These are phyloP conservation scores for Pseudopyricularia cyperi DNA, from an alignment of 2,329 filamentous ascomycete species.

Conservation along the genomic window DNA sequence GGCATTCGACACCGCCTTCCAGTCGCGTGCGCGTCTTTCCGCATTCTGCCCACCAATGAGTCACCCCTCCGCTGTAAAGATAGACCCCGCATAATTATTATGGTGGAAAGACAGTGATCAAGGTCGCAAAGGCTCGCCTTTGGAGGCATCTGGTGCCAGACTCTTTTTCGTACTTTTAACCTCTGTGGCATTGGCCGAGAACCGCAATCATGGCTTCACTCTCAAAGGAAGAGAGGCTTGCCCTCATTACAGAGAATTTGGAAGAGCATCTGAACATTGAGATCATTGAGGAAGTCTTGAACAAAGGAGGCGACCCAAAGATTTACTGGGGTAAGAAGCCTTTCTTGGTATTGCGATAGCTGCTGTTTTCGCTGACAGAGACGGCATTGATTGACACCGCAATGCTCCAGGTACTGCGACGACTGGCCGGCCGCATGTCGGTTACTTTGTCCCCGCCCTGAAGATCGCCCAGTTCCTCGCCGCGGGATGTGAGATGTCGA, in stretches of 20 bases:
- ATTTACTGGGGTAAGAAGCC: slow-evolving; percentile 63
- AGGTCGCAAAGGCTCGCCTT: background rate
- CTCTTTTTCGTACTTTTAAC: background rate
- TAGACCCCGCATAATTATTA: slow-evolving; percentile 1
- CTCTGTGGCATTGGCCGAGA: background rate
- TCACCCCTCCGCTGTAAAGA: background rate
- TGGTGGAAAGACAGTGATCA: background rate
- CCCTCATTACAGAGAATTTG: slow-evolving; percentile 68
- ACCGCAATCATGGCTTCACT: background rate
- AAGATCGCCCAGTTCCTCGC: slow-evolving; percentile 82
- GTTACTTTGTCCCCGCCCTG: slow-evolving; percentile 78
- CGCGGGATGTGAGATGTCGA: slow-evolving; percentile 70
- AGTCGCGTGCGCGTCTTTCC: background rate
- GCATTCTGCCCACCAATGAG: background rate
- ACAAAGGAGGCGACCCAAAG: slow-evolving; percentile 56
- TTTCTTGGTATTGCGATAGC: background rate
- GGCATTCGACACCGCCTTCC: background rate
- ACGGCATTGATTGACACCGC: slow-evolving; percentile 1
- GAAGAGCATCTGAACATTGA: slow-evolving; percentile 74
- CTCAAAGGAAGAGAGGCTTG: slow-evolving; percentile 39
- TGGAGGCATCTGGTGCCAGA: background rate
- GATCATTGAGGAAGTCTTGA: slow-evolving; percentile 62
- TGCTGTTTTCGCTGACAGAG: background rate
- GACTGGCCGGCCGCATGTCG: slow-evolving; percentile 77
- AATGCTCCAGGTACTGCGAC: slow-evolving; percentile 52